A percentile compares a stretch with the other conserved stretches of the same genome.
Evolutionary conservation across 2,329 filamentous ascomycete species (phyloP).

Genomic region (Aspergillus puulaauensis): DNA sequence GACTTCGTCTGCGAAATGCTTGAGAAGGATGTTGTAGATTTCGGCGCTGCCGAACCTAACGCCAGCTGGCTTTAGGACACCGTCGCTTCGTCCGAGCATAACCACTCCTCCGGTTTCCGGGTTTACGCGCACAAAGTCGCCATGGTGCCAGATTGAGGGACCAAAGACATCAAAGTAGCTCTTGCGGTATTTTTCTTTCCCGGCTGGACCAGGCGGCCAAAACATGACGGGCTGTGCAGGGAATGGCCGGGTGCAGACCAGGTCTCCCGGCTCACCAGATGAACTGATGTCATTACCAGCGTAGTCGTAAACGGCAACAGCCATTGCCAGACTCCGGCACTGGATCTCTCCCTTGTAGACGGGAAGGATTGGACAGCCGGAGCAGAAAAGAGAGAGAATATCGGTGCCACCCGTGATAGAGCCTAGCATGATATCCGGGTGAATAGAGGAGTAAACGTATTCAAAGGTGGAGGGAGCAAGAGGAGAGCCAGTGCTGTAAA

Average conservation of each 20-base stretch:
- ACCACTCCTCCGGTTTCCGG: constrained; percentile 71
- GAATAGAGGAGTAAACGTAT: constrained; percentile 85
- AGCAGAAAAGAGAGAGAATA: constrained; percentile 92
- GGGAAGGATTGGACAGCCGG: constrained; percentile 73
- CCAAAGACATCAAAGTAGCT: constrained; percentile 87
- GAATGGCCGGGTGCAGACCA: constrained; percentile 84
- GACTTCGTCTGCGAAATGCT: constrained; percentile 74
- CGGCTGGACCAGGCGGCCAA: constrained; percentile 66
- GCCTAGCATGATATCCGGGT: constrained; percentile 75
- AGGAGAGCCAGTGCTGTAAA: constrained; percentile 93
- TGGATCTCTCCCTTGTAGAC: constrained; percentile 75
- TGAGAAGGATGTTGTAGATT: constrained; percentile 91
- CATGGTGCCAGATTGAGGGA: constrained; percentile 78
- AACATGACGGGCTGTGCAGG: constrained; percentile 89
- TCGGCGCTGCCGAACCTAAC: constrained; percentile 92
- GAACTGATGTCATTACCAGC: constrained; percentile 58
- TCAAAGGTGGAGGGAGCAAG: constrained; percentile 89
- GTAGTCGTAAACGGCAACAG: constrained; percentile 59
- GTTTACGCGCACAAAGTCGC: constrained; percentile 80
- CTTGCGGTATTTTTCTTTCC: constrained; percentile 72
- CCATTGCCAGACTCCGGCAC: constrained; percentile 76
- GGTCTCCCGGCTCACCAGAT: constrained; percentile 73
- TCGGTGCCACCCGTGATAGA: constrained; percentile 96
- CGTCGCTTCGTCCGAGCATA: constrained; percentile 91
- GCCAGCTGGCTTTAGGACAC: constrained; percentile 87